These are phyloP conservation scores for Lobosporangium transversale DNA, from an alignment of 192 early-diverging fungal species.

Conservation along the genomic window DNA sequence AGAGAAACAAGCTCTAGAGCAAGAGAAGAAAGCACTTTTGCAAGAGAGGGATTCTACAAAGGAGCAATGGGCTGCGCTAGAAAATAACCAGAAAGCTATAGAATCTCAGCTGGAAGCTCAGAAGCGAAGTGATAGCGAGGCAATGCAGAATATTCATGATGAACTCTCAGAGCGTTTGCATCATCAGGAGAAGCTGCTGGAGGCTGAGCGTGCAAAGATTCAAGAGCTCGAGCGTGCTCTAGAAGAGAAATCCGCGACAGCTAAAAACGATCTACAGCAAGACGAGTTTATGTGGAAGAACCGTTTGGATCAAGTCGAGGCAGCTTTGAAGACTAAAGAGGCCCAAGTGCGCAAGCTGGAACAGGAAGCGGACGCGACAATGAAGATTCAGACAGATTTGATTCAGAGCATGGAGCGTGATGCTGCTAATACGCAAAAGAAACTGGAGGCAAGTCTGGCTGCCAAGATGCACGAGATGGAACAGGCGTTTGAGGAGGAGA, in stretches of 20 bases:
- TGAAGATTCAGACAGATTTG: conserved; percentile 48
- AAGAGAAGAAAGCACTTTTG: not conserved
- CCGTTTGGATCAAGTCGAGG: conserved; percentile 36
- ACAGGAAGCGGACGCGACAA: conserved; percentile 48
- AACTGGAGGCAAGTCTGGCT: conserved; percentile 23
- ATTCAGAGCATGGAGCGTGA: conserved; percentile 54
- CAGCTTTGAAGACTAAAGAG: conserved; percentile 40
- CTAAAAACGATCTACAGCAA: conserved; percentile 20
- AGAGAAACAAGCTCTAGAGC: conserved; percentile 1
- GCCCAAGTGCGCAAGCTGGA: conserved; percentile 43
- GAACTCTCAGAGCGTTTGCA: conserved; percentile 13
- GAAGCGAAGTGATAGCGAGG: conserved; percentile 18
- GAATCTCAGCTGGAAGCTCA: conserved; percentile 18
- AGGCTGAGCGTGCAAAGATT: conserved; percentile 9
- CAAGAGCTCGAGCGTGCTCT: conserved; percentile 15
- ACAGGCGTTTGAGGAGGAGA: conserved; percentile 37
- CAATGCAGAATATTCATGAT: conserved; percentile 12
- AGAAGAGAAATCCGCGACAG: conserved; percentile 22
- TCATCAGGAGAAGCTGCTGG: conserved; percentile 17
- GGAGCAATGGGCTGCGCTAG: conserved; percentile 2
- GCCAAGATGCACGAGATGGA: conserved; percentile 44
- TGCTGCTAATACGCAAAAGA: conserved; percentile 26
- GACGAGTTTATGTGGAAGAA: conserved; percentile 42
- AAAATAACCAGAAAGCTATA: conserved; percentile 6
- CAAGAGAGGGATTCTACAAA: conserved; percentile 6